Percentiles rank a stretch among this genome's conserved stretches.
Conservation (phyloP, 768 basidiomycete species). For the Rhodotorula diobovata region DNA sequence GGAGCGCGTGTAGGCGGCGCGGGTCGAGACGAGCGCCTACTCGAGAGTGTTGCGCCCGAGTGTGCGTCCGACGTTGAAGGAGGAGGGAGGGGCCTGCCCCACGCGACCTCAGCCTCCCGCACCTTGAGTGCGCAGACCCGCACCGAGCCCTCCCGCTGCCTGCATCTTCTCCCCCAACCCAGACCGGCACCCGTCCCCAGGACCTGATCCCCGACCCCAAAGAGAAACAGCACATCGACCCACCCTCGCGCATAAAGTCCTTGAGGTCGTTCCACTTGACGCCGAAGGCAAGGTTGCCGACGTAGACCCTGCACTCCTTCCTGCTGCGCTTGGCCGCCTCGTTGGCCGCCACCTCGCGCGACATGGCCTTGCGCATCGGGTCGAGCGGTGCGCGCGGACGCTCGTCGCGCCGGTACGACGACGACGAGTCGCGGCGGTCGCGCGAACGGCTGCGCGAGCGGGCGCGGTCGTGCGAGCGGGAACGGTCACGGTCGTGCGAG, state of each 20-base stretch:
- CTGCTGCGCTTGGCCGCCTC: constrained; percentile 95
- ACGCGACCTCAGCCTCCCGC: neutral
- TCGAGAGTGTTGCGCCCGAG: no score
- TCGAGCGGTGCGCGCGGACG: constrained; percentile 10
- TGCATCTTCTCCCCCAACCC: no score
- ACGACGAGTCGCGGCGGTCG: constrained; percentile 69
- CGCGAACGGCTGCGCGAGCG: constrained; percentile 45
- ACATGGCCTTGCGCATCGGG: constrained; percentile 30
- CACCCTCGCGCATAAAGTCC: constrained; percentile 99
- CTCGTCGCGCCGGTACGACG: neutral
- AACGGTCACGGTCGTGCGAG: constrained; percentile 45
- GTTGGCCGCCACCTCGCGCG: constrained; percentile 72
- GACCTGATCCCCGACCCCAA: constrained; percentile 44
- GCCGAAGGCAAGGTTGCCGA: constrained; percentile 97
- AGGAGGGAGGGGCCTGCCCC: no score
- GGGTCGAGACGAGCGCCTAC: no score
- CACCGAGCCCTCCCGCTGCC: neutral
- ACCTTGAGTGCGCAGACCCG: constrained; percentile 13
- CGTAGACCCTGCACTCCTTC: constrained; percentile 96
- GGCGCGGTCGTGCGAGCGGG: constrained; percentile 50
- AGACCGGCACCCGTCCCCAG: no score
- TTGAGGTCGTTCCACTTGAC: constrained; percentile 98
- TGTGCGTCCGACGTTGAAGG: no score
- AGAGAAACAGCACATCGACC: constrained; percentile 57
- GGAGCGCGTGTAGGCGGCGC: no score